phyloP scores from a whole-genome alignment of 257 asterid species.

The Rehmannia glutinosa region DNA sequence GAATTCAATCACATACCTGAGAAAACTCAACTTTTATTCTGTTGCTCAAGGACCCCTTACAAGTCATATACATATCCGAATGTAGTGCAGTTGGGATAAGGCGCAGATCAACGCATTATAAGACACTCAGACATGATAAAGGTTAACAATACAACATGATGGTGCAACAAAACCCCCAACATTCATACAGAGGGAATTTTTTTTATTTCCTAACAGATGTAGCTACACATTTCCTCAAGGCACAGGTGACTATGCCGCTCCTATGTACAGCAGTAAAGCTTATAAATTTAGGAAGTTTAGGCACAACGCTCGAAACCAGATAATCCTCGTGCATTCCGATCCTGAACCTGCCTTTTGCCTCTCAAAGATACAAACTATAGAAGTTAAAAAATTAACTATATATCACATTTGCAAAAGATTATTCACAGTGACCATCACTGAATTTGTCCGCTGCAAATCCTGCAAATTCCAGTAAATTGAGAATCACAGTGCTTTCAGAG shows the following conservation, averaged over 20 bases:
- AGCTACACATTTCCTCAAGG: constrained; percentile 9
- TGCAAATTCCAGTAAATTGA: constrained; percentile 28
- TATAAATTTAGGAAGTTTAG: constrained; percentile 10
- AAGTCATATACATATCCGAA: background rate
- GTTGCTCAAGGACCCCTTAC: background rate
- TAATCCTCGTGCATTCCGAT: background rate
- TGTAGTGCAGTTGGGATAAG: background rate
- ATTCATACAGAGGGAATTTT: constrained; percentile 6
- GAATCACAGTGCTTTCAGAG: background rate
- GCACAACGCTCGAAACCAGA: constrained; percentile 2
- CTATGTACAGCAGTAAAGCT: constrained; percentile 20
- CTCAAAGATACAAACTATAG: background rate
- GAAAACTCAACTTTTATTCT: background rate
- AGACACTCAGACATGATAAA: background rate
- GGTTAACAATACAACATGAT: background rate
- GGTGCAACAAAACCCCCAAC: constrained; percentile 10
- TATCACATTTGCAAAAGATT: constrained; percentile 47
- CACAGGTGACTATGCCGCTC: constrained; percentile 5
- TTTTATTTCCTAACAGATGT: constrained; percentile 17
- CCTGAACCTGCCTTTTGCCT: constrained; percentile 5
- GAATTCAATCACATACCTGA: background rate
- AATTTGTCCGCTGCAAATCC: constrained; percentile 73
- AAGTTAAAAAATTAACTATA: background rate
- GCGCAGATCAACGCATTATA: background rate
- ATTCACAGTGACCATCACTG: constrained; percentile 48